Conservation (phyloP, 345 rosid species). For the Trapa incisa region DNA sequence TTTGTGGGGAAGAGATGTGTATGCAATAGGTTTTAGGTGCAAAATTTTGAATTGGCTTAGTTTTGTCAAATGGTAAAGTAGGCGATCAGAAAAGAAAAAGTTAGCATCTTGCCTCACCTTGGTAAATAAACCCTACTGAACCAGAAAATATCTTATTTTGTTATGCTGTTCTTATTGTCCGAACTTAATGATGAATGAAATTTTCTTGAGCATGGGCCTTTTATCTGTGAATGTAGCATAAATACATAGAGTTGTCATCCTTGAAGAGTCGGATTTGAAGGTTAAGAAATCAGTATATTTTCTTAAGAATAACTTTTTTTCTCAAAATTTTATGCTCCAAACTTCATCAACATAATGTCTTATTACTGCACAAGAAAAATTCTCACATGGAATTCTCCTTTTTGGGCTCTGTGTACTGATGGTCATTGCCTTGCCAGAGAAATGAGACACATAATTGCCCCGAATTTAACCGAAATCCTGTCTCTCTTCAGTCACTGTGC, state of each 20-base stretch:
- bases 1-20: background rate
- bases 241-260: background rate
- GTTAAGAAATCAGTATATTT: background rate
- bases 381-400: background rate
- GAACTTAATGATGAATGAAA: background rate
- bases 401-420: background rate
- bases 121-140: background rate
- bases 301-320: background rate
- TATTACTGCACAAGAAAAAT: background rate
- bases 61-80: background rate
- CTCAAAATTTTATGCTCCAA: background rate
- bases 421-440: background rate
- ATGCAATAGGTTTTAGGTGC: background rate
- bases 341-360: background rate
- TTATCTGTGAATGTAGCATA: background rate
- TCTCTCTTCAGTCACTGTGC: background rate
- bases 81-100: background rate
- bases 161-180: background rate
- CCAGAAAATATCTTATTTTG: background rate
- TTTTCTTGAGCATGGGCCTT: background rate
- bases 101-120: background rate
- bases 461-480: background rate
- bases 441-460: background rate
- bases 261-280: background rate
- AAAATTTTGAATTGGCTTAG: background rate